Base-by-base conservation (phyloP, 805 yeast species). In the Ogataea siamensis region DNA sequence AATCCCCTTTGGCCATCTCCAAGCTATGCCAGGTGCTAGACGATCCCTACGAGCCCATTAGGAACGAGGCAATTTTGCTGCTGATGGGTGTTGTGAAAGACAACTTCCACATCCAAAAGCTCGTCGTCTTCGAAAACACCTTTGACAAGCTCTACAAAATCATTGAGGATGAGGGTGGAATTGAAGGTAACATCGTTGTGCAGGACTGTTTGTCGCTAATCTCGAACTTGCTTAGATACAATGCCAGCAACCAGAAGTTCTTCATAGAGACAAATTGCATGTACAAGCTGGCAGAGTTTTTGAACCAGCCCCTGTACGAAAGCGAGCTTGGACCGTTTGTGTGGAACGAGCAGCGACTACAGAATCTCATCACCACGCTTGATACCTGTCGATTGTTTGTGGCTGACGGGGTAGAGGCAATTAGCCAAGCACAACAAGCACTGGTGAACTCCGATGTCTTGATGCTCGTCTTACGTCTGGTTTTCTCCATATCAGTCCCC, bases 71-170 rank as follows among this genome's bases (percentile, higher is more conserved):
- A 3, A 80, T 91, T 24, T 62, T 91, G 35, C 66, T 94, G n/a
- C 66, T 94, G 34, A 81, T 84, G 80, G 82, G 88, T 8, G 70
- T 93, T 3, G 94, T 80, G 9, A 80, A 81, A 50, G 83, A 85
- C 43, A 86, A 87, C 51, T 77, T 80, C 42, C 91, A 87, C 58
- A 80, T 91, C 21, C 99, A 93, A 58, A 89, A 88, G 54, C 66
- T 93, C 13, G 94, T 94, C 7, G 99, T 95, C 0, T 93, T 93
- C 56, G 97, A 93, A 57, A 89, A 87, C 49, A 83, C 94, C 0
- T 89, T 93, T 55, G 96, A 87, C 45, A 77, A 72, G 43, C 62
- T 88, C 9, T 89, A 91, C 53, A 70, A 67, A n/a, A 83, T 93
- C 10, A 79, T 91, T 16, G 80, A 77, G 11, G 84, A 79, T 46